Conservation (phyloP, 1,139 yeast genomes). For the Saccharomyces hybrid region DNA sequence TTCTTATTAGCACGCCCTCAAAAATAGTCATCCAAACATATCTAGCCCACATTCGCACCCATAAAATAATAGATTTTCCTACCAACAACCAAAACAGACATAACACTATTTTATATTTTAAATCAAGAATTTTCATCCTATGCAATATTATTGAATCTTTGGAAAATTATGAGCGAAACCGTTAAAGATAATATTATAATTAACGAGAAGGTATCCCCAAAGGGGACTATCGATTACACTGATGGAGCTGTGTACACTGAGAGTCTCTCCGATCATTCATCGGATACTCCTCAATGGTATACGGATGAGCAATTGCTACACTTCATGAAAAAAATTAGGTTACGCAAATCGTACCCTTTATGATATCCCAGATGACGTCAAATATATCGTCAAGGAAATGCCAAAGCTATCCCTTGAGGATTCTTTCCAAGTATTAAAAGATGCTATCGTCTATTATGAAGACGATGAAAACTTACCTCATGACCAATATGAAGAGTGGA, state of each 20-base stretch:
- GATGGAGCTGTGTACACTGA: background rate
- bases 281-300: background rate
- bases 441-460: slow-evolving; percentile 37
- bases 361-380: slow-evolving; percentile 21
- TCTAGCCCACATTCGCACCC: too few species aligned
- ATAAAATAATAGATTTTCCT: background rate
- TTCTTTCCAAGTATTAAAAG: slow-evolving; percentile 38
- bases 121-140: background rate
- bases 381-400: slow-evolving; percentile 38
- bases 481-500: slow-evolving; percentile 32
- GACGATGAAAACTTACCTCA: slow-evolving; percentile 46
- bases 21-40: background rate
- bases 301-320: background rate
- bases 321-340: slow-evolving; percentile 19
- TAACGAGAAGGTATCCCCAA: background rate
- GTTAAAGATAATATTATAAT: background rate
- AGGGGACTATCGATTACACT: background rate
- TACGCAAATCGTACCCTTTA: slow-evolving; percentile 20
- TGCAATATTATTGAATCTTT: background rate
- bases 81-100: background rate
- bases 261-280: background rate
- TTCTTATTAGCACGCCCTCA: background rate
- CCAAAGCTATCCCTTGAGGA: slow-evolving; percentile 35
- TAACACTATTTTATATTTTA: too few species aligned
- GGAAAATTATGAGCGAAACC: background rate